A percentile compares a stretch with the other conserved stretches of the same genome.
Evolutionary conservation across 164 flowering plant species (phyloP).

Genomic region (Santalum album): DNA sequence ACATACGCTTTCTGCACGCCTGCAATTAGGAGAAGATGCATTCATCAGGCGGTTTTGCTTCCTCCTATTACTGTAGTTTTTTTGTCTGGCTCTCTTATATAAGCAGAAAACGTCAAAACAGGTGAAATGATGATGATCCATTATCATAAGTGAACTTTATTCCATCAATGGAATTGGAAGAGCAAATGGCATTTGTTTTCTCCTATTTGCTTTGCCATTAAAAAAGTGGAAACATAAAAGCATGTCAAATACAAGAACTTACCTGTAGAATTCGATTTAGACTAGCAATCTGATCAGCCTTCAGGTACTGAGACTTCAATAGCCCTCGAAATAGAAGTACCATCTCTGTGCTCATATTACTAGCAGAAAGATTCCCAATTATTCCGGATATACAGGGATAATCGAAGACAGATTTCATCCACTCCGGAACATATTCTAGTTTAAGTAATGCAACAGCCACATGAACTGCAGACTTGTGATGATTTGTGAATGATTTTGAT

Average conservation of each 20-base stretch:
- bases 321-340: slow-evolving; percentile 55
- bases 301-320: slow-evolving; percentile 33
- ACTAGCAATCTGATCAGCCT: slow-evolving; percentile 39
- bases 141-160: no score
- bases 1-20: slow-evolving; percentile 58
- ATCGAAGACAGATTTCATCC: slow-evolving; percentile 67
- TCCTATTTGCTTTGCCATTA: not conserved
- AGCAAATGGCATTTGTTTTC: not conserved
- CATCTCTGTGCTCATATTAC: slow-evolving; percentile 45
- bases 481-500: slow-evolving; percentile 40
- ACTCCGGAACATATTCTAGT: slow-evolving; percentile 35
- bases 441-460: slow-evolving; percentile 56
- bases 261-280: slow-evolving; percentile 69
- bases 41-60: not conserved
- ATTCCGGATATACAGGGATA: slow-evolving; percentile 51
- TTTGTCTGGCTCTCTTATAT: not conserved
- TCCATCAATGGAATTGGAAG: no score
- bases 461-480: slow-evolving; percentile 58
- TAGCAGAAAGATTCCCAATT: slow-evolving; percentile 45
- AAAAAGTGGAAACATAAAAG: not conserved
- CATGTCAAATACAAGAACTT: slow-evolving; percentile 2
- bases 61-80: not conserved
- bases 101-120: no score
- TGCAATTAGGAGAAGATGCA: slow-evolving; percentile 20
- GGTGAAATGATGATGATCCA: no score